Evolutionary conservation across 228 moss, liverwort and hornwort species (phyloP), one percentile per base, ranked within the genome.

Genomic region (Sphagnum fallax): DNA sequence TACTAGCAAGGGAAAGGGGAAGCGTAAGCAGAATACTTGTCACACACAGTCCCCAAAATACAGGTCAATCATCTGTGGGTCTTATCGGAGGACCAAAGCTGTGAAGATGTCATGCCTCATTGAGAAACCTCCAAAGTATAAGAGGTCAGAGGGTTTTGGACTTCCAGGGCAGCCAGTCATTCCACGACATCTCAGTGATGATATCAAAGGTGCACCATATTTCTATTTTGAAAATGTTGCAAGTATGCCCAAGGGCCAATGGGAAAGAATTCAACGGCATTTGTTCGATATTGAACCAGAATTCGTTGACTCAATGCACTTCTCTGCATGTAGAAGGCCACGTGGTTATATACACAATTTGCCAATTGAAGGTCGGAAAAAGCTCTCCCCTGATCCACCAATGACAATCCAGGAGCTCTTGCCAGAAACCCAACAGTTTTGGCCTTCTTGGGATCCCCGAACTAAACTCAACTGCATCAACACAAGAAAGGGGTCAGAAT

Each of bases 261-360:
- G 93, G 93, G 65, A 49, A 1, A 69, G 80, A 15, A 90, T 93
- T 6, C 32, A 71, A 13, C 69, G 74, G 49, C 89, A 90, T 51
- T 62, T 93, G 0, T 79, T 73, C 52, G 75, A 63, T 72, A 76
- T 90, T 6, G 71, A 81, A 67, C 76, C 88, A 0, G 90, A 90
- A 67, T 90, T 87, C 48, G 88, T 88, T 1, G 87, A 90, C 64
- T 79, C 89, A 10, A 74, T 80, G 62, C 71, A 85, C 67, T 93
- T 90, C 63, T 81, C 89, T 48, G 82, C 84, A 0, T 93, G 93
- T 55, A 80, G 84, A 50, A 77, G 90, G 16, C 88, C 84, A 5
- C 77, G 93, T n/a, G 90, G 90, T 0, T 93, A 93, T 72, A 79
- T 93, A 15, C 90, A 93, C 69, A 93, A 93, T 62, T 82, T 93